Base-by-base conservation (phyloP, 176 grass and related monocot species). In the Phyllostachys edulis region DNA sequence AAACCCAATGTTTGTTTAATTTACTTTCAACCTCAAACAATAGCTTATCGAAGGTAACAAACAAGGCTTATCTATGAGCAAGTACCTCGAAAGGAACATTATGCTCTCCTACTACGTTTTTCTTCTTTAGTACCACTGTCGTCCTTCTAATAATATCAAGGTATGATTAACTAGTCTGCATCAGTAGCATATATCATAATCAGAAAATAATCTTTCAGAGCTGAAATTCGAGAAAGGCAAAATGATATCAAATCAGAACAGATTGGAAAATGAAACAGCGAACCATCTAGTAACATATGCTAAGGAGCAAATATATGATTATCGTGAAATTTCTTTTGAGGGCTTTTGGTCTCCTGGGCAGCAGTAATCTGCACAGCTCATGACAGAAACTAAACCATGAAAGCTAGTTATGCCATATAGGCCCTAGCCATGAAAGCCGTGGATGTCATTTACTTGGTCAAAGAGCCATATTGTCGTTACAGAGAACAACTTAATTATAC, bases 131-230 rank as follows among this genome's bases (percentile, higher is more conserved):
- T 21, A 94, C 89, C 59, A 92, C 54, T 7, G 87, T 90, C 0
- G 74, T 87, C 82, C 92, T 94, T 80, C 92, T 89, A 46, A 90
- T 87, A 11, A 94, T 69, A 47, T 94, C 92, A 36, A 94, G 87
- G 80, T 94, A 92, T 52, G 87, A 89, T 77, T 94, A 90, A 66
- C 81, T 94, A 65, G 78, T 85, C 89, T 94, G 92, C 84, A 85
- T 63, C 45, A 39, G 38, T 72, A 67, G 5, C 11, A 71, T 56
- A 63, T n/a, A 71, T 41, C 24, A 79, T 44, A 72, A 67, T 80
- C 42, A 80, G 14, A 63, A 64, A 52, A 62, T 52, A 63, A 49
- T 67, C 24, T 71, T 34, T 15, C 34, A 21, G 7, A 15, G 69
- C 21, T 39, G 51, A 46, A 24, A 70, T 10, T 21, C 42, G 37